Evolutionary conservation across 2,329 filamentous ascomycete species (phyloP), one percentile per base, ranked within the genome.

Genomic region (Penicillium sp.): DNA sequence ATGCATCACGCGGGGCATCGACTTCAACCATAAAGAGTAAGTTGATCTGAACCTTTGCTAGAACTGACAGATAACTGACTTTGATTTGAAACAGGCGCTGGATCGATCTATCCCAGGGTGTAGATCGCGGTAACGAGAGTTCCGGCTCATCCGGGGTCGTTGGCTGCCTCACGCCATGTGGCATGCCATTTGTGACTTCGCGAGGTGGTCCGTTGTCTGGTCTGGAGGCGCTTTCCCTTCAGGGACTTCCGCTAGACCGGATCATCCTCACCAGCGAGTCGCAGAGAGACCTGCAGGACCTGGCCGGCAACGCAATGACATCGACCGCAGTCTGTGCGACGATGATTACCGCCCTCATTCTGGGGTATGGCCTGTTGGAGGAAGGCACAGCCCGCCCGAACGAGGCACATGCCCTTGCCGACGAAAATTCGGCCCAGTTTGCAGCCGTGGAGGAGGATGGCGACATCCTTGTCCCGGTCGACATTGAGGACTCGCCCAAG

Each of bases 221-320:
- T 0, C 80, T 83, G 5, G 89, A 93, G 72, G 79, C 85, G 1
- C 78, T 93, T 1, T 75, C 79, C 6, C 75, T 93, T 5, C 91
- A 93, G 67, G 91, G 91, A 1, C 79, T 93, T 53, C 89, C 89
- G 0, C 73, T 89, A 1, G 78, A 87, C 58, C 82, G 84, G 53
- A 78, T 93, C 12, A 78, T 87, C 0, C 81, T 92, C n/a, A 88
- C 85, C 0, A 83, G 83, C 9, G 88, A 93, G 68, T 84, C 82
- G 0, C 81, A 88, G 51, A 75, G 78, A 1, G 80, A 93, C 19
- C 79, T 91, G 2, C 86, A 89, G 64, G 86, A 92, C 65, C 78
- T 94, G 2, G 90, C 89, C 1, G 91, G 91, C 0, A 94, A 95
- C 72, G 91, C 91, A 0, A 94, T 94, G 91, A 88, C 85, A 0